Conservation (phyloP, 2,329 filamentous ascomycete genomes). For the Fusarium kyushuense region DNA sequence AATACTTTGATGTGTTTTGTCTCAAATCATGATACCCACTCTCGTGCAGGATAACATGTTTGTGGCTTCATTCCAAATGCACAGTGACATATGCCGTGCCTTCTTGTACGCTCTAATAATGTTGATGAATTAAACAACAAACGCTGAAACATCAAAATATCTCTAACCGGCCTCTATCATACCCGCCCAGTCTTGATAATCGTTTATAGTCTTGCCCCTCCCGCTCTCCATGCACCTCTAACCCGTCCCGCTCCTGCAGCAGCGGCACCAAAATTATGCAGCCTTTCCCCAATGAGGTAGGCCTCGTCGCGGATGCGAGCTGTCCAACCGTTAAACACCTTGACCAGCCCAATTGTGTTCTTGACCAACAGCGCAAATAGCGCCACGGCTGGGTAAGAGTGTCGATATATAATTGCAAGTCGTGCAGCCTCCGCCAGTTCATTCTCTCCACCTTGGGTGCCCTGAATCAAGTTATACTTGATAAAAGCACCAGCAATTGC, state of each 20-base stretch:
- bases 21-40: constrained; percentile 14
- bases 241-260: constrained; percentile 54
- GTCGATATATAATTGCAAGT: constrained; percentile 60
- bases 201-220: constrained; percentile 49
- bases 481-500: constrained; percentile 60
- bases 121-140: constrained; percentile 5
- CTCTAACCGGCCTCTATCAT: constrained; percentile 14
- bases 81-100: constrained; percentile 18
- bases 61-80: constrained; percentile 19
- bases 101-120: constrained; percentile 10
- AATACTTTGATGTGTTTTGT: constrained; percentile 13
- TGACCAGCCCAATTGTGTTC: constrained; percentile 63
- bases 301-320: constrained; percentile 90
- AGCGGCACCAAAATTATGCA: constrained; percentile 87
- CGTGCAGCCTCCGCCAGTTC: constrained; percentile 47
- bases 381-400: constrained; percentile 77
- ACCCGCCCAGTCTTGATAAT: constrained; percentile 10
- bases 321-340: constrained; percentile 80
- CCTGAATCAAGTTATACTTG: constrained; percentile 41
- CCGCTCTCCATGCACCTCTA: constrained; percentile 54
- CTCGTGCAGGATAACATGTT: constrained; percentile 31
- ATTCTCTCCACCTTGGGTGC: constrained; percentile 34
- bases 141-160: constrained; percentile 18
- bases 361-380: constrained; percentile 60
- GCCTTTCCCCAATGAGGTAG: constrained; percentile 91